These are phyloP conservation scores for Chamaecyparis obtusa DNA, from an alignment of 75 land plant species.

Conservation along the genomic window DNA sequence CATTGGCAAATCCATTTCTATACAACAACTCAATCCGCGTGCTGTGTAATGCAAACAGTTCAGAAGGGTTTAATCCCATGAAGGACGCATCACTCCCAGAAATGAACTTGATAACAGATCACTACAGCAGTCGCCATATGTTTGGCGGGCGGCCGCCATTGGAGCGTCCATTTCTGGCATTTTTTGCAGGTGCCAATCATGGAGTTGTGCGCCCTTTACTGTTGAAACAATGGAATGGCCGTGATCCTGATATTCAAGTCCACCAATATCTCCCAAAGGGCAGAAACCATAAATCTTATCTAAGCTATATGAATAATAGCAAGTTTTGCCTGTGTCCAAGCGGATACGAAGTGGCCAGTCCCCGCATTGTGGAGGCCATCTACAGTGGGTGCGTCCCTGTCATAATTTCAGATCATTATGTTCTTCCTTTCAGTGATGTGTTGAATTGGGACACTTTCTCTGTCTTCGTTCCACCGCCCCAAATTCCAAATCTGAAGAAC, in stretches of 20 bases:
- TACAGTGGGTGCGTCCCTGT: constrained; percentile 70
- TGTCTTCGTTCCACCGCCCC: constrained; percentile 28
- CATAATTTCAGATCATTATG: constrained; percentile 47
- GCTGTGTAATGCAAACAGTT: constrained; percentile 71
- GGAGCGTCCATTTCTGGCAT: constrained; percentile 47
- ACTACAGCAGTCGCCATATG: constrained; percentile 1
- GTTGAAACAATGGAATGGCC: constrained; percentile 44
- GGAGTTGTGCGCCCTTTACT: constrained; percentile 58
- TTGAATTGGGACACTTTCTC: constrained; percentile 60
- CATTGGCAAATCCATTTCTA: constrained; percentile 29
- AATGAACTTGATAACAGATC: constrained; percentile 40
- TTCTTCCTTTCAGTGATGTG: constrained; percentile 66
- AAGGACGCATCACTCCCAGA: constrained; percentile 67
- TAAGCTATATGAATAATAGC: constrained; percentile 48
- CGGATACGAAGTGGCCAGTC: constrained; percentile 75
- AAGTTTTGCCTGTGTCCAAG: constrained; percentile 66
- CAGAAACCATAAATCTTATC: constrained; percentile 20
- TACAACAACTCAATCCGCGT: constrained; percentile 50
- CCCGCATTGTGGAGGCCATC: constrained; percentile 71
- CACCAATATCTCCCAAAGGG: constrained; percentile 33
- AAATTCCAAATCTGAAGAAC: constrained; percentile 44
- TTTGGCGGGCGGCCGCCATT: constrained; percentile 43
- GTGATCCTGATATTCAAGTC: constrained; percentile 42
- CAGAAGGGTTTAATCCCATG: constrained; percentile 63
- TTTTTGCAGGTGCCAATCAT: constrained; percentile 66